Conservation (phyloP, 345 rosid genomes). For the Iberis pinnata region DNA sequence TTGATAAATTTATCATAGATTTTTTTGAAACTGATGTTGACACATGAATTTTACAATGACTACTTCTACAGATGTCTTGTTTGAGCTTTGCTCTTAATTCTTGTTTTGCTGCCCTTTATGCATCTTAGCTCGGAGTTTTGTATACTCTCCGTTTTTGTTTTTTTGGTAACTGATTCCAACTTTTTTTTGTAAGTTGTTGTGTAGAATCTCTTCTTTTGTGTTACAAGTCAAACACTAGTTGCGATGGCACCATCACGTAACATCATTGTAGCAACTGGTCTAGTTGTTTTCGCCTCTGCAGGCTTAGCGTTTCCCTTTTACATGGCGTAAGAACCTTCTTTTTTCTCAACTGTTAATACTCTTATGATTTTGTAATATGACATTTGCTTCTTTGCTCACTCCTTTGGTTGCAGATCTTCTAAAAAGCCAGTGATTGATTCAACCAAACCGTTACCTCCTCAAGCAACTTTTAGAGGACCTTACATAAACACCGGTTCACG, state of each 20-base stretch:
- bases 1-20: too few relatives aligned
- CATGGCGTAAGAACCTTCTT: slow-evolving; percentile 52
- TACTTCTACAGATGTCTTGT: not conserved
- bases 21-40: not conserved
- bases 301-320: slow-evolving; percentile 88
- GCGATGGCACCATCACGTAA: slow-evolving; percentile 65
- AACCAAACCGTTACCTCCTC: slow-evolving; percentile 80
- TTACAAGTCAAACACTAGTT: too few relatives aligned
- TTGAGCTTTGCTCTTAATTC: not conserved
- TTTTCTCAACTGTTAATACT: not conserved
- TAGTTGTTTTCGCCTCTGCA: slow-evolving; percentile 66
- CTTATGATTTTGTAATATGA: not conserved
- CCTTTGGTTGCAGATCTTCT: slow-evolving; percentile 41
- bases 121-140: not conserved
- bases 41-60: not conserved
- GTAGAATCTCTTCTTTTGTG: not conserved
- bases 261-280: slow-evolving; percentile 64
- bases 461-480: slow-evolving; percentile 95
- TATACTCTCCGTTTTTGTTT: not conserved
- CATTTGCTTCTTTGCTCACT: not conserved
- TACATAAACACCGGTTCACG: slow-evolving; percentile 90
- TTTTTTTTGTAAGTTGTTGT: not conserved
- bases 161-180: not conserved
- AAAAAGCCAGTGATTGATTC: slow-evolving; percentile 70
- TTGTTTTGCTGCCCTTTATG: not conserved